A percentile compares a stretch with the other conserved stretches of the same genome.
These are phyloP conservation scores for Avena atlantica DNA, from an alignment of 176 grass and related monocot genomes.

Conservation along the genomic window DNA sequence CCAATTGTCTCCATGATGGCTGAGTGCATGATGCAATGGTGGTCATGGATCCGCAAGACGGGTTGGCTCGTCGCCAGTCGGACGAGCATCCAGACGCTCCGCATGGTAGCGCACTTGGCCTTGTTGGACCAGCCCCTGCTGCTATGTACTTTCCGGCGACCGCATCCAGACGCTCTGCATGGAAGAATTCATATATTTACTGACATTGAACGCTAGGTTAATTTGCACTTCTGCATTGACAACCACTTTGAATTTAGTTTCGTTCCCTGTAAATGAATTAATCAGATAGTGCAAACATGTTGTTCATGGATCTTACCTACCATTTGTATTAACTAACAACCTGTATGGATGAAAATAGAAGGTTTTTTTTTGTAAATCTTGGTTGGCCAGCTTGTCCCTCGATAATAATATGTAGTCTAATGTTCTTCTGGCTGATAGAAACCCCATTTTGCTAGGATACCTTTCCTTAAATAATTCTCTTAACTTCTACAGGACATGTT, in stretches of 20 bases:
- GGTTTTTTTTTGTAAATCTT: neutral
- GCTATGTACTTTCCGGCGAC: too few species aligned
- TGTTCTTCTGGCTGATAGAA: neutral
- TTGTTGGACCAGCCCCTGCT: too few species aligned
- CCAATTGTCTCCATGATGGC: too few species aligned
- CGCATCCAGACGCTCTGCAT: too few species aligned
- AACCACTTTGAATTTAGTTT: neutral
- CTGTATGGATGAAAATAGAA: neutral
- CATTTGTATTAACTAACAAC: neutral
- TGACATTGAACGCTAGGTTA: neutral
- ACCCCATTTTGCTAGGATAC: neutral
- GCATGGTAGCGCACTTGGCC: too few species aligned
- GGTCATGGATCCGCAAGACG: too few species aligned
- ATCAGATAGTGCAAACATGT: neutral
- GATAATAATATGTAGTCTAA: constrained; percentile 1
- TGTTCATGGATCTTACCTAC: neutral
- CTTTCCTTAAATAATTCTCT: neutral
- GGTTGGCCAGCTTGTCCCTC: neutral
- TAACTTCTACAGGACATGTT: neutral
- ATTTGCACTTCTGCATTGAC: neutral
- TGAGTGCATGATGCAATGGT: too few species aligned
- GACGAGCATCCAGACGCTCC: too few species aligned
- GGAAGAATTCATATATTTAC: neutral
- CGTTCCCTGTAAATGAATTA: neutral
- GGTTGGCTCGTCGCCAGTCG: too few species aligned